Conservation (phyloP, 106 monocot species). For the Acorus calamus region DNA sequence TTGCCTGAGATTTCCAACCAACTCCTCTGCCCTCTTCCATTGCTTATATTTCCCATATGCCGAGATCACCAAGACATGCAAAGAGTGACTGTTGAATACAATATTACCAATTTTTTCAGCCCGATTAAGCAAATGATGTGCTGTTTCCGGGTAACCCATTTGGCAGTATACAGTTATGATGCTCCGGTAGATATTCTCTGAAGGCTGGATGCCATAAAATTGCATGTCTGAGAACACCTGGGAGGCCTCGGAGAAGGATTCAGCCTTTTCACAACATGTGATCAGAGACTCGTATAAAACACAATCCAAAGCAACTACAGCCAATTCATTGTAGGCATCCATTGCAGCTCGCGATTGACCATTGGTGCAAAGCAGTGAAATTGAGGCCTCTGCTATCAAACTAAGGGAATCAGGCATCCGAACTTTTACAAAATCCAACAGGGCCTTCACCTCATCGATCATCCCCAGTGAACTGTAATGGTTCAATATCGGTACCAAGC, state of each 20-base stretch:
- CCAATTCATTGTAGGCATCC: constrained; percentile 52
- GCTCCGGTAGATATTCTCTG: constrained; percentile 45
- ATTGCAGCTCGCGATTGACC: constrained; percentile 40
- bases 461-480: constrained; percentile 30
- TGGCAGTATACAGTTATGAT: constrained; percentile 57
- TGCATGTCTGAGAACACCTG: constrained; percentile 81
- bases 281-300: constrained; percentile 60
- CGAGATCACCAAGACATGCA: constrained; percentile 54
- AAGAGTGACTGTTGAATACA: constrained; percentile 31
- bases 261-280: constrained; percentile 37
- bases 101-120: constrained; percentile 35
- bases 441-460: constrained; percentile 39
- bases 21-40: constrained; percentile 69
- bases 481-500: constrained; percentile 44
- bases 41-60: constrained; percentile 72
- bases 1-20: constrained; percentile 71
- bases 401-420: constrained; percentile 24
- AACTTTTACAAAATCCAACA: constrained; percentile 51
- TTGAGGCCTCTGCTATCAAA: constrained; percentile 47
- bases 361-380: constrained; percentile 49
- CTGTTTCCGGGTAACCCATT: constrained; percentile 85
- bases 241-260: constrained; percentile 53
- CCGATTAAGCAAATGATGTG: constrained; percentile 47
- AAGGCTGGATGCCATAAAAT: constrained; percentile 52
- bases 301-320: constrained; percentile 13